These are phyloP conservation scores for Ceratopteris richardii DNA, from an alignment of 75 land plant species.

Conservation along the genomic window DNA sequence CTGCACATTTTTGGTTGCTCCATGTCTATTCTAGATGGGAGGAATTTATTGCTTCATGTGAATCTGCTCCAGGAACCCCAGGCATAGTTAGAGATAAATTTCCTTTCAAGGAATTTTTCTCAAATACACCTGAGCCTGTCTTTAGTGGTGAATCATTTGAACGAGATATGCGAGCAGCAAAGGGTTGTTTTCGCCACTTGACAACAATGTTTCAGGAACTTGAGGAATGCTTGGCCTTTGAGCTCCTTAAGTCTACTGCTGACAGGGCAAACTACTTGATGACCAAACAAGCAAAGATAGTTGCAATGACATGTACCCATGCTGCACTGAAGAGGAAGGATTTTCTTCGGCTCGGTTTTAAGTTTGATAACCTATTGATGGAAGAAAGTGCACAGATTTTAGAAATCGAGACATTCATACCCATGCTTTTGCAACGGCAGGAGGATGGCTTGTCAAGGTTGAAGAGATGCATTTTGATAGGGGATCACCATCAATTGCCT, in stretches of 20 bases:
- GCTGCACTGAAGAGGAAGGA: constrained; percentile 95
- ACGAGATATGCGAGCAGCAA: constrained; percentile 89
- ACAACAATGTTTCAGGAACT: constrained; percentile 93
- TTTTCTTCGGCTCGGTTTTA: constrained; percentile 82
- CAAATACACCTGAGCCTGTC: constrained; percentile 55
- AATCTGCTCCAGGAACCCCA: constrained; percentile 49
- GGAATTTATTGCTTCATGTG: constrained; percentile 77
- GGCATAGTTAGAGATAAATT: constrained; percentile 78
- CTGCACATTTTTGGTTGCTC: constrained; percentile 93
- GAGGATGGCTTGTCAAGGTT: constrained; percentile 96
- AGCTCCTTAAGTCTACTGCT: constrained; percentile 87
- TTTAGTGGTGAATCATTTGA: constrained; percentile 84
- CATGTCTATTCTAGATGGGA: constrained; percentile 99
- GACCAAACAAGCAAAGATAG: constrained; percentile 99
- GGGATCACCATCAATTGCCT: constrained; percentile 98
- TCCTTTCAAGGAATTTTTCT: constrained; percentile 85
- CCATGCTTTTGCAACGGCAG: constrained; percentile 94
- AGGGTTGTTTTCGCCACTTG: constrained; percentile 91
- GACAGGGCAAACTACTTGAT: constrained; percentile 96
- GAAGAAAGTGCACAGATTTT: constrained; percentile 99
- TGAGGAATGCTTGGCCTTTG: constrained; percentile 97
- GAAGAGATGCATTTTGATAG: constrained; percentile 95
- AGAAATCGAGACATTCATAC: constrained; percentile 97
- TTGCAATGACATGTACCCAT: constrained; percentile 99
- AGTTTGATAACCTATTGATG: constrained; percentile 96